phyloP scores from a whole-genome alignment of 176 grass and related monocot genomes.

The Olyra latifolia region DNA sequence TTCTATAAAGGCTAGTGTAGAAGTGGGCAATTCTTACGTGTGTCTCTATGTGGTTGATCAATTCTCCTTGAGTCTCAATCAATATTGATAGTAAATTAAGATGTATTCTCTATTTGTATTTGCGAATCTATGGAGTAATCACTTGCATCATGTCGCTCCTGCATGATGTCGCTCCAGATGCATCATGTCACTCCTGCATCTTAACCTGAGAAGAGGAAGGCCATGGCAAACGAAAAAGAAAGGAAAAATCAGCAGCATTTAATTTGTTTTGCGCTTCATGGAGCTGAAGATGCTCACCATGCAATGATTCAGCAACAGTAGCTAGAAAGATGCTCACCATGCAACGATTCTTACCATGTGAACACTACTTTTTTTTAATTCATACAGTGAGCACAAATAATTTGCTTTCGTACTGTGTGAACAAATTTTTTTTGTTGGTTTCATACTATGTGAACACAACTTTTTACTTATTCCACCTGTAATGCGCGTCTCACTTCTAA shows the following conservation, averaged over 20 bases:
- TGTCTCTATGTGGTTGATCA: constrained; percentile 92
- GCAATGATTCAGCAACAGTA: background rate
- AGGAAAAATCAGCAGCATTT: no score
- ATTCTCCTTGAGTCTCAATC: constrained; percentile 87
- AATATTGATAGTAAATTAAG: constrained; percentile 33
- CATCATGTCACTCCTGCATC: no score
- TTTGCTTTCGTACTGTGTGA: no score
- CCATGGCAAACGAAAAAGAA: constrained; percentile 53
- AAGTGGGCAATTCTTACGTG: constrained; percentile 54
- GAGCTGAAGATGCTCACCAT: constrained; percentile 66
- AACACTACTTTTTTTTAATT: no score
- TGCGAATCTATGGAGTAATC: background rate
- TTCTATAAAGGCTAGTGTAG: background rate
- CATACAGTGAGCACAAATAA: no score
- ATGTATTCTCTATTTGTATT: background rate
- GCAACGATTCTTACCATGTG: no score
- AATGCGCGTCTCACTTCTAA: no score
- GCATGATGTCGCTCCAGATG: no score
- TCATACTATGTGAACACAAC: no score
- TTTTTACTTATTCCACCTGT: no score
- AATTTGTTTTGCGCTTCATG: constrained; percentile 62
- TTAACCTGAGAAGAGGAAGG: constrained; percentile 69
- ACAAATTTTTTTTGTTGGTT: no score
- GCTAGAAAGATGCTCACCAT: constrained; percentile 1
- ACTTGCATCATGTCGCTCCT: no score